A percentile compares a stretch with the other conserved stretches of the same genome.
Conservation (phyloP, 495 filamentous ascomycete genomes). For the Aspergillus olivimuriae region DNA sequence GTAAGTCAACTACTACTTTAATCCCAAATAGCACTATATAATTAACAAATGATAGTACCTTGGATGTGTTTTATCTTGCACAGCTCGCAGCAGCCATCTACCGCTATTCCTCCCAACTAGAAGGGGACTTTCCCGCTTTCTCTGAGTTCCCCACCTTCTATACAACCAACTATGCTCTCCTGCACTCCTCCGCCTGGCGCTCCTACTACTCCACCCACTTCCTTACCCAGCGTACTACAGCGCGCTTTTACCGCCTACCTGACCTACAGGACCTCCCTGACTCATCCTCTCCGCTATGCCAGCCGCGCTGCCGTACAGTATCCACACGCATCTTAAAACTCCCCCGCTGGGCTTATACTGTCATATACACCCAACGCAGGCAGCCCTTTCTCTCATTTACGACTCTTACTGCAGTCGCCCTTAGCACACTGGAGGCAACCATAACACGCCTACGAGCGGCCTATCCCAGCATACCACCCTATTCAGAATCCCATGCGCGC, state of each 20-base stretch:
- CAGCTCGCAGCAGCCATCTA: constrained; percentile 21
- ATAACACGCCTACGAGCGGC: constrained; percentile 13
- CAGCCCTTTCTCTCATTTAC: constrained; percentile 12
- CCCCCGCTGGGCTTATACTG: constrained; percentile 18
- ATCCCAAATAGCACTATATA: constrained; percentile 2
- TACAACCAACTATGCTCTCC: constrained; percentile 4
- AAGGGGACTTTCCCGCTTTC: constrained; percentile 15
- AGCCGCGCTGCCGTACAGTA: too few relatives aligned
- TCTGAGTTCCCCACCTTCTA: background rate
- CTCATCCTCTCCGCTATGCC: constrained; percentile 13
- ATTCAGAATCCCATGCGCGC: constrained; percentile 20
- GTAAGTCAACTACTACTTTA: constrained; percentile 11
- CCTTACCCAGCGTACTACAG: constrained; percentile 15
- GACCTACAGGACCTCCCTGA: constrained; percentile 21
- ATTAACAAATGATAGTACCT: constrained; percentile 15
- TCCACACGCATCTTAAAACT: constrained; percentile 12
- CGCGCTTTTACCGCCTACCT: constrained; percentile 20
- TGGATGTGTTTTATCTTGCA: constrained; percentile 21
- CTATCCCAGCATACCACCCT: constrained; percentile 12
- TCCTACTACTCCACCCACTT: constrained; percentile 17
- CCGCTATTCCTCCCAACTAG: constrained; percentile 13
- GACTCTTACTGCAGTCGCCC: constrained; percentile 17
- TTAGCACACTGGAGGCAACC: constrained; percentile 17
- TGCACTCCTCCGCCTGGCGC: constrained; percentile 18
- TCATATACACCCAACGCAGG: constrained; percentile 11